Conservation (phyloP, 345 rosid genomes). For the Populus nigra region DNA sequence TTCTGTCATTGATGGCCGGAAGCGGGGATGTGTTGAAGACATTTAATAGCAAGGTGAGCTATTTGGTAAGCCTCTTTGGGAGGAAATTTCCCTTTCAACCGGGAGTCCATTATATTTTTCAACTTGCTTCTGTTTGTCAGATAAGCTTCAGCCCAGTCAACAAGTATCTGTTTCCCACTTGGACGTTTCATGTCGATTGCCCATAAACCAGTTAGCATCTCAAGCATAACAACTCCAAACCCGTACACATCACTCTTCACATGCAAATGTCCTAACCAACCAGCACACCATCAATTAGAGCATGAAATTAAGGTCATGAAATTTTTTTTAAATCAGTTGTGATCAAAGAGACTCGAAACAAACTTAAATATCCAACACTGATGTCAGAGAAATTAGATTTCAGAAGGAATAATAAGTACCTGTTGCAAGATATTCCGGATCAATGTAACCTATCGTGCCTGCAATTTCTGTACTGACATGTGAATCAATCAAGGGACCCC, state of each 20-base stretch:
- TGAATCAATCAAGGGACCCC: not conserved
- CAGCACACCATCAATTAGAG: not conserved
- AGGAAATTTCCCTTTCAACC: conserved; percentile 6
- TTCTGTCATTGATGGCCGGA: conserved; percentile 20
- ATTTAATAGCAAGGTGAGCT: conserved; percentile 8
- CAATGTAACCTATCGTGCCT: not conserved
- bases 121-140: conserved; percentile 4
- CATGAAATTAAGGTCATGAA: not conserved
- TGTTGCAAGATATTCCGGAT: not conserved
- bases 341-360: not conserved
- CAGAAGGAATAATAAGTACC: not conserved
- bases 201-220: conserved; percentile 19
- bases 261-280: conserved; percentile 2
- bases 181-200: conserved; percentile 14
- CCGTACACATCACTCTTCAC: conserved; percentile 19
- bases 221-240: conserved; percentile 18
- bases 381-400: not conserved
- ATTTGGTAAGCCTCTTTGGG: not conserved
- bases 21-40: not conserved
- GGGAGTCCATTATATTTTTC: conserved; percentile 10
- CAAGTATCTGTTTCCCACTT: not conserved
- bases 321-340: no score
- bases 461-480: not conserved
- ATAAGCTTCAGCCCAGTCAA: conserved; percentile 2
- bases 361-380: not conserved